These are phyloP conservation scores for Kalmusia sp. DNA, from an alignment of 2,329 filamentous ascomycete genomes.

Conservation along the genomic window DNA sequence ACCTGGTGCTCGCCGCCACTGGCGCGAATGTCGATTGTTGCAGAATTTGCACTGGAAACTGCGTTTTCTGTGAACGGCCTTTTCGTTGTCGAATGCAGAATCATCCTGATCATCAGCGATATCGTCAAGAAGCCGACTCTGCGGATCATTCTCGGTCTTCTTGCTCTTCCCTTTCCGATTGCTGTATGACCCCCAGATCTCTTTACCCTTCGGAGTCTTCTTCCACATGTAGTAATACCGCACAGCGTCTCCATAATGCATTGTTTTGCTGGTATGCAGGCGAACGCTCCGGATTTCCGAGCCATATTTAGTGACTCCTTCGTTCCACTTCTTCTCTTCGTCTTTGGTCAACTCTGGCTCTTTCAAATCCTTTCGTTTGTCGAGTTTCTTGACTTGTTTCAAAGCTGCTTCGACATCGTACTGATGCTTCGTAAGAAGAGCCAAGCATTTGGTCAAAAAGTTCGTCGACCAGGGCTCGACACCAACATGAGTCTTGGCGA, in stretches of 20 bases:
- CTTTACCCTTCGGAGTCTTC: slow-evolving; percentile 82
- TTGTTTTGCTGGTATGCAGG: slow-evolving; percentile 79
- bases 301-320: slow-evolving; percentile 86
- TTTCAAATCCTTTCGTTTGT: slow-evolving; percentile 75
- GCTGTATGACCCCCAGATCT: slow-evolving; percentile 89
- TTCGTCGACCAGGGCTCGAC: slow-evolving; percentile 82
- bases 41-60: slow-evolving; percentile 96
- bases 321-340: slow-evolving; percentile 90
- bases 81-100: slow-evolving; percentile 91
- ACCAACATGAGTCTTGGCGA: slow-evolving; percentile 69
- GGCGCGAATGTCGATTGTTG: slow-evolving; percentile 76
- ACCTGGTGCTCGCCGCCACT: slow-evolving; percentile 90
- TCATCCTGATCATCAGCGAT: slow-evolving; percentile 92
- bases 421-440: slow-evolving; percentile 73
- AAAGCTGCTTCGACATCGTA: slow-evolving; percentile 77
- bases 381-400: slow-evolving; percentile 70
- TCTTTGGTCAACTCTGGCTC: slow-evolving; percentile 81
- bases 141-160: slow-evolving; percentile 59
- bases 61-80: slow-evolving; percentile 79
- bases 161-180: slow-evolving; percentile 92
- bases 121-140: slow-evolving; percentile 84
- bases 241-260: slow-evolving; percentile 80
- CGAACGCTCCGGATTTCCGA: slow-evolving; percentile 87
- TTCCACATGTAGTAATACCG: slow-evolving; percentile 99
- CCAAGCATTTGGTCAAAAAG: slow-evolving; percentile 81